These are phyloP conservation scores for Chaetomium tenue DNA, from an alignment of 495 filamentous ascomycete species.

Conservation along the genomic window DNA sequence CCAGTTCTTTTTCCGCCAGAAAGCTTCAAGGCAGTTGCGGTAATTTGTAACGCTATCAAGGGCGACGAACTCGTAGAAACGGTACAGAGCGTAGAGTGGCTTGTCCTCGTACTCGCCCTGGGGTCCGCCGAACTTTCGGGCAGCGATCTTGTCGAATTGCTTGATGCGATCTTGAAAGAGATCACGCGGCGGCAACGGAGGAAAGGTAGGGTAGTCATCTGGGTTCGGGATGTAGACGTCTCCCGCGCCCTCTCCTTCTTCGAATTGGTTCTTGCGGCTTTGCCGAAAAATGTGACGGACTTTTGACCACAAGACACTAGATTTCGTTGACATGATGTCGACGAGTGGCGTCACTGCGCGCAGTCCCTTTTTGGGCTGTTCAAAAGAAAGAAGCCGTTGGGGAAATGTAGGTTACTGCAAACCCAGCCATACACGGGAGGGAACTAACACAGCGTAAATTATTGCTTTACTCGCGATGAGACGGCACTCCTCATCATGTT, in stretches of 20 bases:
- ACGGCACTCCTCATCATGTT: too few species aligned
- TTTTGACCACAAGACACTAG: not conserved
- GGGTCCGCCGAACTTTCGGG: conserved; percentile 7
- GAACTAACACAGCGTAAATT: too few species aligned
- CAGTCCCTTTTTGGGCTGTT: too few species aligned
- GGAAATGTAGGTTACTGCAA: too few species aligned
- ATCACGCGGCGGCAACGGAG: not conserved
- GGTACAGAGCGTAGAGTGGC: conserved; percentile 6
- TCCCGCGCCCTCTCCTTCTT: not conserved
- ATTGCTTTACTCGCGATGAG: too few species aligned
- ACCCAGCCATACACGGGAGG: too few species aligned
- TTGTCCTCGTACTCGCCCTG: conserved; percentile 12
- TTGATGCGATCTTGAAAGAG: not conserved
- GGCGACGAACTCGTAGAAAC: conserved; percentile 11
- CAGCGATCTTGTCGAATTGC: not conserved
- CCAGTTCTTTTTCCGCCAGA: not conserved
- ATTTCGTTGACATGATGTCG: not conserved
- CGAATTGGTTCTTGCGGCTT: not conserved
- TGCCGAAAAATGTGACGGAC: not conserved
- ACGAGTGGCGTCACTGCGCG: too few species aligned
- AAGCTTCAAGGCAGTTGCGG: conserved; percentile 10
- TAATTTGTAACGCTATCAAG: not conserved
- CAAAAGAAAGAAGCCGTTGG: too few species aligned
- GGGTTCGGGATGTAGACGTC: not conserved
- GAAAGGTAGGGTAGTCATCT: conserved; percentile 2